phyloP scores from a whole-genome alignment of 257 asterid species.

The Scutellaria baicalensis region DNA sequence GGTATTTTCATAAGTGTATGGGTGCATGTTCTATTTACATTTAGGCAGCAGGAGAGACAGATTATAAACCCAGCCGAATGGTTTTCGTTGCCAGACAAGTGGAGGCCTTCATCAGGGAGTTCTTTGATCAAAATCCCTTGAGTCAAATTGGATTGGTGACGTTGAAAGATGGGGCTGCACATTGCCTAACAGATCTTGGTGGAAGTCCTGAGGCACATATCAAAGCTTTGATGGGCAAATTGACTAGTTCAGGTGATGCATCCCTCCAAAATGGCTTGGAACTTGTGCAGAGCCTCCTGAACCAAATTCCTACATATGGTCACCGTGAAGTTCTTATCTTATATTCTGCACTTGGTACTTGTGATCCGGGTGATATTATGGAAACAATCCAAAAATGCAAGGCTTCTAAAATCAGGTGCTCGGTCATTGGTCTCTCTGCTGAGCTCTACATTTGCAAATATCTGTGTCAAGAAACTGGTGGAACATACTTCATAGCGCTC shows the following conservation, averaged over 20 bases:
- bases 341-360: slow-evolving; percentile 86
- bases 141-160: slow-evolving; percentile 80
- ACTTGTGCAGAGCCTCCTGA: slow-evolving; percentile 70
- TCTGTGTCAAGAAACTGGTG: slow-evolving; percentile 94
- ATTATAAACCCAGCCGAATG: slow-evolving; percentile 92
- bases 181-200: slow-evolving; percentile 82
- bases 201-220: slow-evolving; percentile 97
- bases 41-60: slow-evolving; percentile 85
- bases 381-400: slow-evolving; percentile 87
- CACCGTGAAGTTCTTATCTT: slow-evolving; percentile 92
- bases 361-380: slow-evolving; percentile 89
- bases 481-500: slow-evolving; percentile 67
- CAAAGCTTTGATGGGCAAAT: slow-evolving; percentile 86
- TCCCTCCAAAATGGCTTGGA: slow-evolving; percentile 93
- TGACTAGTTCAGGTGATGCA: slow-evolving; percentile 86
- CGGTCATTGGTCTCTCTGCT: slow-evolving; percentile 84
- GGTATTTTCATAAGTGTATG: background rate
- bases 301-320: slow-evolving; percentile 85
- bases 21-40: slow-evolving; percentile 20
- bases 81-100: slow-evolving; percentile 78
- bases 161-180: slow-evolving; percentile 82
- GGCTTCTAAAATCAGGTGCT: slow-evolving; percentile 74
- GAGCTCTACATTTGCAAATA: slow-evolving; percentile 88
- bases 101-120: slow-evolving; percentile 90
- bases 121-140: slow-evolving; percentile 87